Conservation (phyloP, 78 protist genomes). For the Dictyostelium brefeldianum region DNA sequence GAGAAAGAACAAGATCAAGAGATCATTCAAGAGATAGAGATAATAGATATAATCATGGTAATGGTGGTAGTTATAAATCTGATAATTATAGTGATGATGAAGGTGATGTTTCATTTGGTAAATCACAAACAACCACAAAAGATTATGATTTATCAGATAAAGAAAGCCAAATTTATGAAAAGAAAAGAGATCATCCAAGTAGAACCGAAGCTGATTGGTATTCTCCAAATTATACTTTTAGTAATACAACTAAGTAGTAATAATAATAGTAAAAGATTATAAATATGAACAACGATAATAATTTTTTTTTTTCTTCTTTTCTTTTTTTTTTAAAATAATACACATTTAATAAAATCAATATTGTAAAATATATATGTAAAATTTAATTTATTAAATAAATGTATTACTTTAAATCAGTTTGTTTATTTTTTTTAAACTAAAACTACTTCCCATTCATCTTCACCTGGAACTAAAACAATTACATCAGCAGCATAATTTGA, state of each 20-base stretch:
- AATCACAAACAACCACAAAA: not conserved
- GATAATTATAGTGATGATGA: not conserved
- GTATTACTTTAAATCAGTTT: no score
- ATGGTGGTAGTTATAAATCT: not conserved
- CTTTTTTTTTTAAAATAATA: no score
- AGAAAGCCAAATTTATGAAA: not conserved
- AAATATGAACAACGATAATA: no score
- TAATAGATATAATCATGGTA: not conserved
- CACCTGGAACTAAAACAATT: no score
- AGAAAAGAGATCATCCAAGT: not conserved
- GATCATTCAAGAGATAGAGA: not conserved
- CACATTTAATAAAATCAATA: no score
- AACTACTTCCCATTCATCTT: no score
- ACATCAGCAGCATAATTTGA: no score
- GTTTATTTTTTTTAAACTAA: no score
- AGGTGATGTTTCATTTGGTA: not conserved
- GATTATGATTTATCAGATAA: not conserved
- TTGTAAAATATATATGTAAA: no score
- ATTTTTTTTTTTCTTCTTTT: no score
- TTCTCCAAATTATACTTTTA: slow-evolving; percentile 16
- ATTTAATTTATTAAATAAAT: no score
- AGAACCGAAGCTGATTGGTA: slow-evolving; percentile 4
- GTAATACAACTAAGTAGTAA: not conserved
- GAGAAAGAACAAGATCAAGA: not conserved
- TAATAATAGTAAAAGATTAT: no score